A percentile compares a stretch with the other conserved stretches of the same genome.
phyloP scores from a whole-genome alignment of 176 grass and related monocot genomes.

The Areca catechu region DNA sequence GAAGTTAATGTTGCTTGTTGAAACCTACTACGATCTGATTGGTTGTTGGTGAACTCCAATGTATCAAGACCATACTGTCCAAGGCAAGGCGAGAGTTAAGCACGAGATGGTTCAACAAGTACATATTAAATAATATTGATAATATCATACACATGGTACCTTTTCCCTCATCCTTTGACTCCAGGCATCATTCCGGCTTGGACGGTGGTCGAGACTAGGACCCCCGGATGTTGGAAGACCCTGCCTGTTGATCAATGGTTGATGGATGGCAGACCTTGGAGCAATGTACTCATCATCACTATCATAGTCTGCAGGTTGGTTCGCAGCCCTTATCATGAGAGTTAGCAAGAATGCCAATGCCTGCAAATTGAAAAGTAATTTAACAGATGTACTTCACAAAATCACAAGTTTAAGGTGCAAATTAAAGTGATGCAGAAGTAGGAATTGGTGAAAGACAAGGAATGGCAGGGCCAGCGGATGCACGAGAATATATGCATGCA shows the following conservation, averaged over 20 bases:
- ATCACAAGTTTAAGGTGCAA: too few relatives aligned
- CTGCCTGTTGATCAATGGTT: slow-evolving; percentile 67
- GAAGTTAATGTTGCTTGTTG: slow-evolving; percentile 43
- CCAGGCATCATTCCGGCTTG: slow-evolving; percentile 72
- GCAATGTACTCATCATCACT: slow-evolving; percentile 78
- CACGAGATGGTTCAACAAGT: not conserved
- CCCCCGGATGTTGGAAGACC: slow-evolving; percentile 48
- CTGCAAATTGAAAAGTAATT: slow-evolving; percentile 29
- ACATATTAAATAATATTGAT: not conserved
- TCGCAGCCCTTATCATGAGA: slow-evolving; percentile 67
- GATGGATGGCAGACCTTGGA: slow-evolving; percentile 39
- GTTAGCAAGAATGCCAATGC: slow-evolving; percentile 69
- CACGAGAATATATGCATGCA: too few relatives aligned
- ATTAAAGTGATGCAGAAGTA: too few relatives aligned
- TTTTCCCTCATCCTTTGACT: slow-evolving; percentile 98
- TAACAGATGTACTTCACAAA: not conserved
- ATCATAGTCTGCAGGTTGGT: slow-evolving; percentile 77
- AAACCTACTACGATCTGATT: slow-evolving; percentile 42
- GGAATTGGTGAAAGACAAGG: too few relatives aligned
- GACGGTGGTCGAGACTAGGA: slow-evolving; percentile 69
- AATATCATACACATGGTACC: slow-evolving; percentile 22
- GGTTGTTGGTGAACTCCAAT: slow-evolving; percentile 32
- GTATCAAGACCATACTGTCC: slow-evolving; percentile 76
- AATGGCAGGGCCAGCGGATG: too few relatives aligned
- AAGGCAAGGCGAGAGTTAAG: not conserved